These are phyloP conservation scores for Mycosarcoma mackinlayi DNA, from an alignment of 1,284 basidiomycete genomes.

Conservation along the genomic window DNA sequence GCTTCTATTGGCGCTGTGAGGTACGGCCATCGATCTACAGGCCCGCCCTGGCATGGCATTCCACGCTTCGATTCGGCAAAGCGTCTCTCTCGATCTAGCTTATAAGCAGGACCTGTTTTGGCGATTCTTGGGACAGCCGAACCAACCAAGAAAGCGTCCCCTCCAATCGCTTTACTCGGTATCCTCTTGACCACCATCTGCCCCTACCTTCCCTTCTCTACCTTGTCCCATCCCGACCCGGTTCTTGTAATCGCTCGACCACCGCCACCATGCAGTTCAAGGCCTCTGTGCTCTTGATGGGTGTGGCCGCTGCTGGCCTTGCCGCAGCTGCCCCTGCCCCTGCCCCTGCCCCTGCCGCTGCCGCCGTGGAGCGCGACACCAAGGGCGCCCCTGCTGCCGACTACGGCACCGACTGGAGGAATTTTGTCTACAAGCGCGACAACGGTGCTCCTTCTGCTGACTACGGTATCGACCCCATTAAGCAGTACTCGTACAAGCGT, in stretches of 20 bases:
- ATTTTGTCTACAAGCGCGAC: conserved; percentile 29
- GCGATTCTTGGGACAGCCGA: too few relatives aligned
- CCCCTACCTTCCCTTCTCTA: not conserved
- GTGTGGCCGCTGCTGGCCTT: conserved; percentile 30
- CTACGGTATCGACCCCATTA: conserved; percentile 13
- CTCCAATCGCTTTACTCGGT: too few relatives aligned
- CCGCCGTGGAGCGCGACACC: conserved; percentile 34
- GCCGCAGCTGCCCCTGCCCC: conserved; percentile 31
- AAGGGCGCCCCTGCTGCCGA: conserved; percentile 20
- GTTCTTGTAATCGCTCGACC: too few relatives aligned
- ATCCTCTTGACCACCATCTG: too few relatives aligned
- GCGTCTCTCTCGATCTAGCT: not conserved
- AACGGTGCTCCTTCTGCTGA: conserved; percentile 14
- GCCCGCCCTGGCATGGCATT: not conserved
- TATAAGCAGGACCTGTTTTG: conserved; percentile 1
- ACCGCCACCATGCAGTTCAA: conserved; percentile 40
- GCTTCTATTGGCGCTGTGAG: conserved; percentile 24
- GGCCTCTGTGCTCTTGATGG: conserved; percentile 37
- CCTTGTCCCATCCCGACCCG: too few relatives aligned
- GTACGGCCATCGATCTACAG: conserved; percentile 17
- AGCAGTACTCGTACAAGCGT: conserved; percentile 23
- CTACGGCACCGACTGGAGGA: conserved; percentile 2
- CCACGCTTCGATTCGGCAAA: conserved; percentile 1
- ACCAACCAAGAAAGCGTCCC: too few relatives aligned
- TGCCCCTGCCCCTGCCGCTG: conserved; percentile 9